Evolutionary conservation across 768 basidiomycete species (phyloP), one percentile per base, ranked within the genome.

Genomic region (Clavaria fumosa): DNA sequence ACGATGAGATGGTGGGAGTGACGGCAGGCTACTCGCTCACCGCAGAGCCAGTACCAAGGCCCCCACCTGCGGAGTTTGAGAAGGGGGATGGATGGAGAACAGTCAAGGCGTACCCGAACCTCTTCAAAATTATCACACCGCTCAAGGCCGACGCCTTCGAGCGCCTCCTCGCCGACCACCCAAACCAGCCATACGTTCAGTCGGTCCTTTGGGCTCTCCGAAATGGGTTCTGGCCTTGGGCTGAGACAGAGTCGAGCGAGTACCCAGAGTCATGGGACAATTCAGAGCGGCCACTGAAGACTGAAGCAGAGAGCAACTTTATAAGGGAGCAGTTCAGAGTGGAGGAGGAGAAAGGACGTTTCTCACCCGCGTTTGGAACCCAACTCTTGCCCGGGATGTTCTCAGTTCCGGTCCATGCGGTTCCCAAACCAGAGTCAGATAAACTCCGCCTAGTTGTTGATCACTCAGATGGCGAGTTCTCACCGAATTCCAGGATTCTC

Each of bases 171-270:
- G n/a, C 14, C 2, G 15, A 11, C 7, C 54, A 58, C 37, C 57
- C 57, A 0, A 58, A 58, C 35, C 46, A 20, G 6, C 15, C 44
- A 2, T 49, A 56, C 19, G 54, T 59, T 9, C 9, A 39, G 2
- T 57, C 50, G 3, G 48, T 58, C 3, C 35, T 39, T 5, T 1
- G 10, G 0, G 50, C 50, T 9, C 39, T 58, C 0, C 15, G 46
- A 1, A 38, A 54, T 6, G 54, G 56, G 0, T 57, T 58, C 36
- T 58, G 54, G 57, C 57, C 57, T 1, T 54, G 34, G 20, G 51
- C 51, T 2, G 20, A 50, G 19, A 49, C 49, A 7, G 27, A 37
- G 43, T 0, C n/a, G n/a, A n/a, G n/a, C n/a, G n/a, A n/a, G n/a
- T n/a, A n/a, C n/a, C n/a, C n/a, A n/a, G n/a, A n/a, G n/a, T n/a